Conservation (phyloP, 176 grass and related monocot genomes). For the Juncus effusus region DNA sequence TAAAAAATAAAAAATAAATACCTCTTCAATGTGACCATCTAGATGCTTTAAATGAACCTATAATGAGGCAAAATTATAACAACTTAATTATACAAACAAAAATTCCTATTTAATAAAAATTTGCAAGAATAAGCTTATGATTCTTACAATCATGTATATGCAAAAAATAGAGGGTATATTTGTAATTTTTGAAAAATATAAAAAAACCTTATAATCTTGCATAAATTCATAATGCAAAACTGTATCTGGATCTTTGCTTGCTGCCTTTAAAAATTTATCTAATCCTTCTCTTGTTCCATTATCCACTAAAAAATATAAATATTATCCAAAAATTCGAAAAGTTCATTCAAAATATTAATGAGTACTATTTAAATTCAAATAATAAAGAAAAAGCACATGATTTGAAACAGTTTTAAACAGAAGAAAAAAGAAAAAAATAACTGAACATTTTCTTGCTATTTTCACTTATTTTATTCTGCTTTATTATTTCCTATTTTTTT, state of each 20-base stretch:
- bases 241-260: constrained; percentile 86
- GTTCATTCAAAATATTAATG: too few relatives aligned
- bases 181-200: constrained; percentile 13
- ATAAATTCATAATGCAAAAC: constrained; percentile 98
- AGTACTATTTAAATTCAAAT: not conserved
- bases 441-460: too few relatives aligned
- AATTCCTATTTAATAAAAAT: not conserved
- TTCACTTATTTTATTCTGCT: too few relatives aligned
- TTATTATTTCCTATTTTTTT: too few relatives aligned
- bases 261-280: constrained; percentile 85
- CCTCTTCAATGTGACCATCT: constrained; percentile 97
- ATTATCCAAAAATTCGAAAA: too few relatives aligned
- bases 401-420: not conserved
- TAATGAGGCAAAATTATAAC: constrained; percentile 27
- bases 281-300: constrained; percentile 90
- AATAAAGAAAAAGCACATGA: not conserved
- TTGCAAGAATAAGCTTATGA: not conserved
- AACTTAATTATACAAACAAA: not conserved
- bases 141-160: constrained; percentile 11
- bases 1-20: constrained; percentile 24
- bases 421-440: too few relatives aligned
- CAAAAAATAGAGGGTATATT: constrained; percentile 16
- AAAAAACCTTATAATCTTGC: constrained; percentile 93
- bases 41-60: constrained; percentile 98
- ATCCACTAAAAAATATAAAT: constrained; percentile 51